Percentiles rank a stretch among this genome's conserved stretches.
phyloP scores from a whole-genome alignment of 805 yeast genomes.

The Teunomyces panamensis region DNA sequence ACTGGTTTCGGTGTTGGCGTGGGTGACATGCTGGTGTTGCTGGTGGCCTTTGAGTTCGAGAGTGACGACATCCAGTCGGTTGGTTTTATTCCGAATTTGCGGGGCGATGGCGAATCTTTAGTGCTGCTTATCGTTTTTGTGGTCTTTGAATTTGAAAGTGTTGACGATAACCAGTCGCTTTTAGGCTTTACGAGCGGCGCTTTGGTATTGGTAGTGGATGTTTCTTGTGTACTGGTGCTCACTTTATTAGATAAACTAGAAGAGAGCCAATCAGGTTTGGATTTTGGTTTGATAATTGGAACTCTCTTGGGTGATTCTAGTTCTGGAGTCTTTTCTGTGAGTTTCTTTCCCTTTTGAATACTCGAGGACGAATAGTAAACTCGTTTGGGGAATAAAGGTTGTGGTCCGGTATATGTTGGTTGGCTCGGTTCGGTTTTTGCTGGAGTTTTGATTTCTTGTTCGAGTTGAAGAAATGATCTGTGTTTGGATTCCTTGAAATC shows the following conservation, averaged over 20 bases:
- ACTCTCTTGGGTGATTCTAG: slow-evolving; percentile 8
- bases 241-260: slow-evolving; percentile 10
- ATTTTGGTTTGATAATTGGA: background rate
- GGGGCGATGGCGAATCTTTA: background rate
- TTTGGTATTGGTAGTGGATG: slow-evolving; percentile 6
- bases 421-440: background rate
- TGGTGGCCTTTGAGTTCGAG: slow-evolving; percentile 9
- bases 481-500: background rate
- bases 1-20: slow-evolving; percentile 1
- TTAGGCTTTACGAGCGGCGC: slow-evolving; percentile 6
- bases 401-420: slow-evolving; percentile 7
- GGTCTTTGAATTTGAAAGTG: slow-evolving; percentile 9
- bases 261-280: slow-evolving; percentile 15
- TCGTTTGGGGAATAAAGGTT: slow-evolving; percentile 12
- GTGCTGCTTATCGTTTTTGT: slow-evolving; percentile 2
- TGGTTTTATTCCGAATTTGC: background rate
- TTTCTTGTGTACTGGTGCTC: slow-evolving; percentile 1
- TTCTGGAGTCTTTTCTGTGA: slow-evolving; percentile 3
- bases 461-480: slow-evolving; percentile 4
- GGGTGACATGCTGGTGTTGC: slow-evolving; percentile 1
- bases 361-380: slow-evolving; percentile 11
- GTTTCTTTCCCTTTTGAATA: slow-evolving; percentile 6
- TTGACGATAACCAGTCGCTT: slow-evolving; percentile 13
- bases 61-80: slow-evolving; percentile 14
- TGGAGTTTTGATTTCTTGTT: background rate